A percentile compares a stretch with the other conserved stretches of the same genome.
phyloP scores from a whole-genome alignment of 2,329 filamentous ascomycete genomes.

The Pseudocercospora pini-densiflorae region DNA sequence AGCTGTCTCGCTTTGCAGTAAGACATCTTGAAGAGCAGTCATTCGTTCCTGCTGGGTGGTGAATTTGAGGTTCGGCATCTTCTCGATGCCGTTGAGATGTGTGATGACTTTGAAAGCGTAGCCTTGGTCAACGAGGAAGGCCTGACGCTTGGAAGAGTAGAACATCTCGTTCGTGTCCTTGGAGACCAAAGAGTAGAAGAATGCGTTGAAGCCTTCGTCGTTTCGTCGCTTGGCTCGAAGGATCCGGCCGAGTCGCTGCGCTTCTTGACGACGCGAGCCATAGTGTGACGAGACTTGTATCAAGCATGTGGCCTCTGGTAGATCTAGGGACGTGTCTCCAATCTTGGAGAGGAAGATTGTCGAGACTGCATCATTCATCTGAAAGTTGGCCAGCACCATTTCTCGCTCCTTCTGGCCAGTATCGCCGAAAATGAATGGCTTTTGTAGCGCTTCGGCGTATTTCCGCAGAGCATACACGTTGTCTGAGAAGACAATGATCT shows the following conservation, averaged over 20 bases:
- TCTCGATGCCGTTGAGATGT: conserved; percentile 86
- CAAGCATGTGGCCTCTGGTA: conserved; percentile 93
- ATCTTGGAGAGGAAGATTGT: conserved; percentile 98
- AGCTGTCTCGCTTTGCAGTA: conserved; percentile 81
- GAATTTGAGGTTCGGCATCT: conserved; percentile 80
- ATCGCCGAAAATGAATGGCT: conserved; percentile 89
- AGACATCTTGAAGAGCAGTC: conserved; percentile 84
- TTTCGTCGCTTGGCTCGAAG: conserved; percentile 93
- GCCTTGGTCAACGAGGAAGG: conserved; percentile 95
- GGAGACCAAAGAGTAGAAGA: conserved; percentile 96
- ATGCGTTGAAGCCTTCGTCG: conserved; percentile 98
- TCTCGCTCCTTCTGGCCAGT: conserved; percentile 86
- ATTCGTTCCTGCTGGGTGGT: conserved; percentile 77
- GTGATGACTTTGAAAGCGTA: conserved; percentile 99
- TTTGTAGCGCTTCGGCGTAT: conserved; percentile 71
- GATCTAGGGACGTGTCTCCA: conserved; percentile 94
- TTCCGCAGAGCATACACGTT: conserved; percentile 90
- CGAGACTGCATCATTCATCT: conserved; percentile 86
- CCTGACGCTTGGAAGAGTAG: conserved; percentile 94
- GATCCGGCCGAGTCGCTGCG: conserved; percentile 89
- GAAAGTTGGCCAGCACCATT: conserved; percentile 89
- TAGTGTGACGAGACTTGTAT: conserved; percentile 99
- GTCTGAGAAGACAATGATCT: conserved; percentile 98
- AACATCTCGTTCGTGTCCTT: conserved; percentile 99
- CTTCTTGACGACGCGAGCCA: conserved; percentile 94